phyloP scores from a whole-genome alignment of 768 basidiomycete genomes.

The Mycena haematopus region DNA sequence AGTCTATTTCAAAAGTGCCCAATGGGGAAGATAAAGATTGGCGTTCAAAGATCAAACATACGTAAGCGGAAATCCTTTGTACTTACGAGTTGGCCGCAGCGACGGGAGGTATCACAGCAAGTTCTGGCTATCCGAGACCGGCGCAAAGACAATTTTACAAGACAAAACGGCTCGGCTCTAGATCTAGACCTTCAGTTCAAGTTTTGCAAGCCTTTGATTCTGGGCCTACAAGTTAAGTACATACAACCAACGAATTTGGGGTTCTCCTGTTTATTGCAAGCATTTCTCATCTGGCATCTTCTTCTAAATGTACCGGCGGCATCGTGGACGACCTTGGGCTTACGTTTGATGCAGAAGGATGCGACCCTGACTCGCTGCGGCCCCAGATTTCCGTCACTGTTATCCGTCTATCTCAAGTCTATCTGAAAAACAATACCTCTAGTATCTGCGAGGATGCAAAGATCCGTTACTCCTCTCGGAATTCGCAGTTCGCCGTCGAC shows the following conservation, averaged over 20 bases:
- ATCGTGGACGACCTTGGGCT: not conserved
- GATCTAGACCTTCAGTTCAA: no score
- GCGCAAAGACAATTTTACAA: no score
- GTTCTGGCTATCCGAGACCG: no score
- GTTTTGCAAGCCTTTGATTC: no score
- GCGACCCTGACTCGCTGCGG: not conserved
- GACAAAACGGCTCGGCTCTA: no score
- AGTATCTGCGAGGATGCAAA: not conserved
- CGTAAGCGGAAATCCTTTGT: constrained; percentile 9
- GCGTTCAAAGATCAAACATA: not conserved
- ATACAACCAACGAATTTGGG: no score
- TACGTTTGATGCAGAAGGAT: not conserved
- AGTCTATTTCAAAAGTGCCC: constrained; percentile 13
- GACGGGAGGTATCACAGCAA: no score
- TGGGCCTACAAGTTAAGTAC: no score
- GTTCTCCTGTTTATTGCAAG: not conserved
- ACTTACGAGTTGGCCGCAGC: not conserved
- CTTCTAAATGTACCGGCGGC: no score
- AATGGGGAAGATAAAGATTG: constrained; percentile 18
- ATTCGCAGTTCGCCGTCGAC: not conserved
- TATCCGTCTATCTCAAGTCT: no score
- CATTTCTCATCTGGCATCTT: not conserved
- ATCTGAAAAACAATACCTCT: not conserved
- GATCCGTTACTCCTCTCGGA: not conserved
- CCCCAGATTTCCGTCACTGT: no score